Conservation (phyloP, 129 eudicot genomes). For the Lonicera japonica region DNA sequence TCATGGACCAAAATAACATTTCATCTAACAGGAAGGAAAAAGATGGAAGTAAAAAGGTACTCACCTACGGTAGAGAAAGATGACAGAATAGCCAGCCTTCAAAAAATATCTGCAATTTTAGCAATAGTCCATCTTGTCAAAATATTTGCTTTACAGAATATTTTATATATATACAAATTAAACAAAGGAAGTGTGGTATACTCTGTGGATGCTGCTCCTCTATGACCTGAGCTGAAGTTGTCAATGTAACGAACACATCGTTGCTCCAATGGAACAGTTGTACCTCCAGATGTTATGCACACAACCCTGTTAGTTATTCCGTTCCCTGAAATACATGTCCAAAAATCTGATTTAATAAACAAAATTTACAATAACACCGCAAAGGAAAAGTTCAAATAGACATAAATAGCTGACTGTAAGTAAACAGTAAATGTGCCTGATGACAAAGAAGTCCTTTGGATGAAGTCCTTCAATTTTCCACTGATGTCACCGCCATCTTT, state of each 20-base stretch:
- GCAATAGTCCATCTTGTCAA: slow-evolving; percentile 8
- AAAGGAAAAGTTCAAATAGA: neutral
- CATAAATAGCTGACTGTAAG: neutral
- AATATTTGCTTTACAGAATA: neutral
- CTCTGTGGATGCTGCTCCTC: slow-evolving; percentile 99
- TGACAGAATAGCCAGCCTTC: slow-evolving; percentile 81
- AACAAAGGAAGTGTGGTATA: slow-evolving; percentile 21
- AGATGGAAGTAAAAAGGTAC: neutral
- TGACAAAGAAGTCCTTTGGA: slow-evolving; percentile 32
- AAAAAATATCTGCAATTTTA: slow-evolving; percentile 64
- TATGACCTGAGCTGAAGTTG: slow-evolving; percentile 94
- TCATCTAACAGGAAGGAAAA: slow-evolving; percentile 1
- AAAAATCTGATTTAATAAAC: neutral
- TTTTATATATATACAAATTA: neutral
- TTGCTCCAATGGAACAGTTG: slow-evolving; percentile 93
- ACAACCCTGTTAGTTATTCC: slow-evolving; percentile 56
- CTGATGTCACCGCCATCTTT: slow-evolving; percentile 45
- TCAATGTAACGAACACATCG: slow-evolving; percentile 97
- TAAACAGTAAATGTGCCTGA: slow-evolving; percentile 40
- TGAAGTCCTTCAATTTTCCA: slow-evolving; percentile 46
- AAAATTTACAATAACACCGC: neutral
- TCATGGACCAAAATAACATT: slow-evolving; percentile 9
- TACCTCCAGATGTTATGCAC: slow-evolving; percentile 95
- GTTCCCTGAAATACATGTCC: slow-evolving; percentile 29
- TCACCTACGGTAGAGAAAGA: slow-evolving; percentile 80